These are phyloP conservation scores for Yamadazyma olivae DNA, from an alignment of 805 yeast species.

Conservation along the genomic window DNA sequence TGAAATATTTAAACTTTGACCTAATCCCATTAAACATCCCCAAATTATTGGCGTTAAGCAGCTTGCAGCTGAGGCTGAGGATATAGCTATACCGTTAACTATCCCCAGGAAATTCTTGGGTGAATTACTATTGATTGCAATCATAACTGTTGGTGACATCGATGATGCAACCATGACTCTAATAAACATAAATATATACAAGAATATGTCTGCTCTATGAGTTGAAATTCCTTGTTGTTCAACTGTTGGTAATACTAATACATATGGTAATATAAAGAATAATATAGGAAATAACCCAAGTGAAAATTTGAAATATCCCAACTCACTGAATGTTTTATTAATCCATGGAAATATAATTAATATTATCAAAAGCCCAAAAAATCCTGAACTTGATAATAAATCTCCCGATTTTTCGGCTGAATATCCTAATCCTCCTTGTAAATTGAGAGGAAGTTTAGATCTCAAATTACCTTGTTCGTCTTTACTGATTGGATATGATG, in stretches of 20 bases:
- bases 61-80: conserved; percentile 51
- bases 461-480: conserved; percentile 7
- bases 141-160: conserved; percentile 48
- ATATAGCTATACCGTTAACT: conserved; percentile 54
- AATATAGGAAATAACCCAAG: conserved; percentile 41
- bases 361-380: conserved; percentile 37
- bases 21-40: conserved; percentile 40
- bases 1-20: conserved; percentile 18
- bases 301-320: conserved; percentile 39
- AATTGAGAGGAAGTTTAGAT: conserved; percentile 23
- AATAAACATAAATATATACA: conserved; percentile 21
- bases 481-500: background rate
- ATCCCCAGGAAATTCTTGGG: conserved; percentile 51
- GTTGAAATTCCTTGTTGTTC: conserved; percentile 19
- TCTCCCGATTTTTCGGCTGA: conserved; percentile 27
- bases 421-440: conserved; percentile 33
- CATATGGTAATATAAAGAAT: conserved; percentile 45
- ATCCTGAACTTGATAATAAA: conserved; percentile 33
- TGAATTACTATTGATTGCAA: conserved; percentile 52
- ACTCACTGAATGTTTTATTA: conserved; percentile 34
- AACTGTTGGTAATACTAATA: conserved; percentile 42
- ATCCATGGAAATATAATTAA: conserved; percentile 35
- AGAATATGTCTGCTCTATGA: conserved; percentile 17
- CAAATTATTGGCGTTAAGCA: conserved; percentile 54
- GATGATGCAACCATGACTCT: conserved; percentile 39